Conservation (phyloP, 768 basidiomycete species). For the Boletus huronensis region DNA sequence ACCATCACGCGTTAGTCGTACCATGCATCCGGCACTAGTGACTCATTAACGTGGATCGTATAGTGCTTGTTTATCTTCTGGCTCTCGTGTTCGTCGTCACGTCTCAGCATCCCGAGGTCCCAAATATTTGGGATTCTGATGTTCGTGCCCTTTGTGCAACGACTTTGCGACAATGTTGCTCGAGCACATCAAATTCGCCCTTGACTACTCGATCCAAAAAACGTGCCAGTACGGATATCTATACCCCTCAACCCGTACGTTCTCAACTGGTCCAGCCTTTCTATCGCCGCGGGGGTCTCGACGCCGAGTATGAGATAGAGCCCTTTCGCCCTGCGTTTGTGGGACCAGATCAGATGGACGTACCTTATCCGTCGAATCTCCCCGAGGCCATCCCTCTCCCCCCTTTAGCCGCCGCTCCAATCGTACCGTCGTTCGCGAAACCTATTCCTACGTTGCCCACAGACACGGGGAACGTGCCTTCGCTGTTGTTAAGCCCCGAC, state of each 20-base stretch:
- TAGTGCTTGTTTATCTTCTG: slow-evolving; percentile 61
- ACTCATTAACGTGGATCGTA: slow-evolving; percentile 25
- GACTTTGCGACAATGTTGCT: slow-evolving; percentile 26
- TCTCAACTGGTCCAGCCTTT: slow-evolving; percentile 29
- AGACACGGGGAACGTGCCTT: neutral
- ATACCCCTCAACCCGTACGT: slow-evolving; percentile 43
- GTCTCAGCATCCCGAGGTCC: slow-evolving; percentile 42
- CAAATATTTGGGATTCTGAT: slow-evolving; percentile 48
- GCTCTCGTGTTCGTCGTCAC: slow-evolving; percentile 44
- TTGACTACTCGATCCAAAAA: slow-evolving; percentile 36
- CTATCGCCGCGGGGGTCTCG: slow-evolving; percentile 39
- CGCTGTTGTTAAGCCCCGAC: slow-evolving; percentile 12
- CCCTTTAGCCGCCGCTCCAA: slow-evolving; percentile 16
- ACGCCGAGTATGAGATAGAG: slow-evolving; percentile 47
- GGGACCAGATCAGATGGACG: slow-evolving; percentile 22
- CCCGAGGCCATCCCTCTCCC: slow-evolving; percentile 27
- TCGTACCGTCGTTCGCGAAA: slow-evolving; percentile 16
- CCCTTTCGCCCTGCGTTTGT: slow-evolving; percentile 34
- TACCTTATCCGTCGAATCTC: slow-evolving; percentile 7
- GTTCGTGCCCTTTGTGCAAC: slow-evolving; percentile 44
- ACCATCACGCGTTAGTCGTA: slow-evolving; percentile 38
- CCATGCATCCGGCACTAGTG: neutral
- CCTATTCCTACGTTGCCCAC: slow-evolving; percentile 11
- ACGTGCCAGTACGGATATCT: slow-evolving; percentile 34
- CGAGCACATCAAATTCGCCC: slow-evolving; percentile 37